phyloP scores from a whole-genome alignment of 2,329 filamentous ascomycete species.

The Xylaria sp. region DNA sequence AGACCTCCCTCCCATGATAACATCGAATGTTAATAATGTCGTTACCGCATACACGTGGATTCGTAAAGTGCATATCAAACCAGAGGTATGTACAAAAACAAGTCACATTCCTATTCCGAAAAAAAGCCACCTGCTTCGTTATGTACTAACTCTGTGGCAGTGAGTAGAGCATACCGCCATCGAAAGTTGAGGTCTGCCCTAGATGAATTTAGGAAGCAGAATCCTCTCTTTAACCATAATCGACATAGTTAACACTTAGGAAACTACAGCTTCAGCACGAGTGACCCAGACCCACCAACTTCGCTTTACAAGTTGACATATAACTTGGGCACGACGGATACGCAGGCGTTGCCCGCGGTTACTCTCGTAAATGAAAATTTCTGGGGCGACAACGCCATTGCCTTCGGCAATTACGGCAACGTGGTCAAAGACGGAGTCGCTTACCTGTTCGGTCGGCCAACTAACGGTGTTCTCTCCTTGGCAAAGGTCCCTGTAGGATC shows the following conservation, averaged over 20 bases:
- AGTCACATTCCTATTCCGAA: neutral
- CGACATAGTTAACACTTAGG: conserved; percentile 23
- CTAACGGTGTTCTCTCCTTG: conserved; percentile 34
- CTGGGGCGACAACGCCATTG: conserved; percentile 36
- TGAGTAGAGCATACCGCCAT: conserved; percentile 22
- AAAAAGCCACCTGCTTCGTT: neutral
- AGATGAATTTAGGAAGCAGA: neutral
- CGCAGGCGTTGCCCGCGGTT: conserved; percentile 37
- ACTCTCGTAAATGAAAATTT: conserved; percentile 40
- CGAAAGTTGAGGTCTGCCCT: neutral
- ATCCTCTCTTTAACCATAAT: neutral
- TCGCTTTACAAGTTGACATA: conserved; percentile 43
- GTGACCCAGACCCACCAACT: conserved; percentile 36
- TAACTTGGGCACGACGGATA: conserved; percentile 22
- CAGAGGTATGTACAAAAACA: conserved; percentile 24
- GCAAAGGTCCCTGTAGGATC: conserved; percentile 36
- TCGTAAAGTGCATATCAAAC: conserved; percentile 36
- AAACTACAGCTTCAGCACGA: conserved; percentile 30
- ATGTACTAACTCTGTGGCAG: conserved; percentile 18
- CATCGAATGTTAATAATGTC: conserved; percentile 29
- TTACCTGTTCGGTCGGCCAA: conserved; percentile 39
- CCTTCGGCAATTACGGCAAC: conserved; percentile 40
- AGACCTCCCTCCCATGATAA: conserved; percentile 40
- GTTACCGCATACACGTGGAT: conserved; percentile 44
- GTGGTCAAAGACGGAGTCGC: conserved; percentile 38